These are phyloP conservation scores for Hypoxylon trugodes DNA, from an alignment of 495 filamentous ascomycete species.

Conservation along the genomic window DNA sequence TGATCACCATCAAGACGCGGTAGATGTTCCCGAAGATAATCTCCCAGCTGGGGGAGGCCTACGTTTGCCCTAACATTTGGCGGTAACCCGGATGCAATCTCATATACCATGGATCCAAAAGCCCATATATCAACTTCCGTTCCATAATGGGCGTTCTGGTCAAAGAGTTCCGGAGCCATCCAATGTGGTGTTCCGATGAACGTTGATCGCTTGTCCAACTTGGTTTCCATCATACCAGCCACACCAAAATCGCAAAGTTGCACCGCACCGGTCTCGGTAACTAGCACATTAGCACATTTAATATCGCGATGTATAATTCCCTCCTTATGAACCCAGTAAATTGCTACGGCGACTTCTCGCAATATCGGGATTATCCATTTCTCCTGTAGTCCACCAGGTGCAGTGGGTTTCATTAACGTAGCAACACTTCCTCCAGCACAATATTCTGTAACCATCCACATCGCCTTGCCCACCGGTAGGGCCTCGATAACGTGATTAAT, in stretches of 20 bases:
- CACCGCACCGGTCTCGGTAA: slow-evolving; percentile 84
- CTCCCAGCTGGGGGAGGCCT: slow-evolving; percentile 62
- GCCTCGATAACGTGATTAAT: slow-evolving; percentile 91
- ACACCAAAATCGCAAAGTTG: slow-evolving; percentile 98
- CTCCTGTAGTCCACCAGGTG: slow-evolving; percentile 81
- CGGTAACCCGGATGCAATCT: slow-evolving; percentile 89
- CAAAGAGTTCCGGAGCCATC: slow-evolving; percentile 93
- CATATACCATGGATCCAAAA: slow-evolving; percentile 87
- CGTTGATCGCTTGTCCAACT: slow-evolving; percentile 85
- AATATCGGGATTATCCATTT: slow-evolving; percentile 90
- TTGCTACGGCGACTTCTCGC: slow-evolving; percentile 83
- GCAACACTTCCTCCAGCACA: slow-evolving; percentile 95
- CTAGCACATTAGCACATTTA: slow-evolving; percentile 92
- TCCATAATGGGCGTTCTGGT: slow-evolving; percentile 62
- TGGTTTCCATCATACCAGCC: slow-evolving; percentile 83
- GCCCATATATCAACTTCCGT: slow-evolving; percentile 94
- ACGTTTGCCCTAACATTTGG: slow-evolving; percentile 68
- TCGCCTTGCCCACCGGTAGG: slow-evolving; percentile 81
- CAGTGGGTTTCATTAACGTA: slow-evolving; percentile 73
- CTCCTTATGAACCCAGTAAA: slow-evolving; percentile 87
- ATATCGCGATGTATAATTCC: slow-evolving; percentile 97
- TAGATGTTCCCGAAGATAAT: slow-evolving; percentile 66
- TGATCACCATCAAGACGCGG: slow-evolving; percentile 79
- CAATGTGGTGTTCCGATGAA: slow-evolving; percentile 95
- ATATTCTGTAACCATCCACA: slow-evolving; percentile 97